These are phyloP conservation scores for Huntiella omanensis DNA, from an alignment of 2,329 filamentous ascomycete genomes.

Conservation along the genomic window DNA sequence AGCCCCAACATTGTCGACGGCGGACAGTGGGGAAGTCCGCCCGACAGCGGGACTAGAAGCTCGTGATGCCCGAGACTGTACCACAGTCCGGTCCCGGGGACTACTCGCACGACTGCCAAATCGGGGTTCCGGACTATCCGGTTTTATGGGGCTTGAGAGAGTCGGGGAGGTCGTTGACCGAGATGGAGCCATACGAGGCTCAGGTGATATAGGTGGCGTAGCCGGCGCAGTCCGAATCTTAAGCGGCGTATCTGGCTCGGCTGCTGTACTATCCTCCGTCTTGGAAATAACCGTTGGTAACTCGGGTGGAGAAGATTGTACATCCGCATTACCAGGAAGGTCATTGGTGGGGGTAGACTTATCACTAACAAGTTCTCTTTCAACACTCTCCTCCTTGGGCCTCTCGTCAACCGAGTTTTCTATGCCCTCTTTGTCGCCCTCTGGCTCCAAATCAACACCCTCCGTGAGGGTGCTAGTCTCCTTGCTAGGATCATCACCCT, in stretches of 20 bases:
- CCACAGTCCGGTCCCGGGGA: constrained; percentile 1
- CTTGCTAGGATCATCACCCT: constrained; percentile 52
- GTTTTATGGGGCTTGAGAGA: neutral
- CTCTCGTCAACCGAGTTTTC: neutral
- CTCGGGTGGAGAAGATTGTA: no score
- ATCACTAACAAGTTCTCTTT: neutral
- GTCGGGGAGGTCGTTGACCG: constrained; percentile 1
- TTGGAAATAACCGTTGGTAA: neutral
- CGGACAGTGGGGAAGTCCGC: constrained; percentile 1
- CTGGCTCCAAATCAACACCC: constrained; percentile 15
- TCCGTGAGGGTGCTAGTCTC: constrained; percentile 55
- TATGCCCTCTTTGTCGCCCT: neutral
- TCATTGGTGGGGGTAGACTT: neutral
- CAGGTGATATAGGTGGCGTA: constrained; percentile 2
- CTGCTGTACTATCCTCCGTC: neutral
- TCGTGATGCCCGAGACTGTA: constrained; percentile 2
- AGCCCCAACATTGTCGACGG: neutral
- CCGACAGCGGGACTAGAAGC: constrained; percentile 1
- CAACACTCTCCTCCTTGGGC: neutral
- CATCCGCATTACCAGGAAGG: no score
- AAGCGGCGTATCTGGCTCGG: neutral
- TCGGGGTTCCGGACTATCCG: constrained; percentile 1
- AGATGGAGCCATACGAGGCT: neutral
- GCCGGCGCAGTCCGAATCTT: neutral
- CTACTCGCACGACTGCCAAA: constrained; percentile 7